phyloP scores from a whole-genome alignment of 2,329 filamentous ascomycete species.

The Plenodomus tracheiphilus region DNA sequence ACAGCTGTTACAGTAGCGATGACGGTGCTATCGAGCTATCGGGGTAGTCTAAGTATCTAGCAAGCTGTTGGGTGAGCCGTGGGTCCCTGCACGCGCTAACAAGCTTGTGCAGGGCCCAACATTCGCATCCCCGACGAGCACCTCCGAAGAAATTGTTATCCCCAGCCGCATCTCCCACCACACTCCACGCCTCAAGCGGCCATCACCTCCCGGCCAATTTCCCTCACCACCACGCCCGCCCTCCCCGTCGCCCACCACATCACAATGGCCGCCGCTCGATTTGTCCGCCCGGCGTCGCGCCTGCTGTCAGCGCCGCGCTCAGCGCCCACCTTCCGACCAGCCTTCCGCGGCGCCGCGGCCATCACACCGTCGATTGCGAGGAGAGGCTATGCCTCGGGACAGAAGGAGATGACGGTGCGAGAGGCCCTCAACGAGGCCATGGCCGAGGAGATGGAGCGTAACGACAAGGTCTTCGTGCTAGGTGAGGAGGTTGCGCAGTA shows the following conservation, averaged over 20 bases:
- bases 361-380: constrained; percentile 53
- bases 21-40: no score
- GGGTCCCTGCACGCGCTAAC: constrained; percentile 3
- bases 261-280: constrained; percentile 62
- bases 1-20: no score
- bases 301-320: constrained; percentile 61
- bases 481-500: constrained; percentile 99
- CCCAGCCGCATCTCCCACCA: constrained; percentile 29
- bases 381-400: constrained; percentile 62
- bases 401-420: constrained; percentile 95
- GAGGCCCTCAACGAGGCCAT: constrained; percentile 98
- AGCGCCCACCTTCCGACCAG: constrained; percentile 56
- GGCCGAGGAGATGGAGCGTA: constrained; percentile 92
- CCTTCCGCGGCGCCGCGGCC: constrained; percentile 52
- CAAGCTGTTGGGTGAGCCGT: no score
- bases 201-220: constrained; percentile 28
- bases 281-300: constrained; percentile 67
- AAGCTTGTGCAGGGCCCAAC: constrained; percentile 16
- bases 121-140: constrained; percentile 20
- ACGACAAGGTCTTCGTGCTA: constrained; percentile 92
- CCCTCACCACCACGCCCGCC: constrained; percentile 19
- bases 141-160: constrained; percentile 23
- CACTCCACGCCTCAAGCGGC: constrained; percentile 21
- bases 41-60: no score
- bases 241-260: constrained; percentile 4